Conservation (phyloP, 305 asterid species). For the Salvia sclarea region DNA sequence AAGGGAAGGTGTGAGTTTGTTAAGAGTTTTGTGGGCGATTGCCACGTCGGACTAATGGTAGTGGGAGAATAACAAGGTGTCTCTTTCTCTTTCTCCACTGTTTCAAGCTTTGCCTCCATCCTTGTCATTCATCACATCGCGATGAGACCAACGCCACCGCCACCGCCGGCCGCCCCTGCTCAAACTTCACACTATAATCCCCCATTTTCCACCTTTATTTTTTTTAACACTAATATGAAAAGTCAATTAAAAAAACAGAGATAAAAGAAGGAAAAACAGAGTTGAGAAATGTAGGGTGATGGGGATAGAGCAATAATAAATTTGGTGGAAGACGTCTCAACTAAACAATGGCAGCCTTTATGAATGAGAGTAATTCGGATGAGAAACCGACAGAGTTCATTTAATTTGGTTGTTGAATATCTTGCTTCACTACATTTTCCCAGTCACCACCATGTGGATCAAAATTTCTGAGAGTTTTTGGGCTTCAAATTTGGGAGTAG, state of each 20-base stretch:
- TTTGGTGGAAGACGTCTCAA: slow-evolving; percentile 27
- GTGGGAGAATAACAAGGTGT: background rate
- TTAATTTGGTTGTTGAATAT: slow-evolving; percentile 38
- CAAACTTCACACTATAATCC: slow-evolving; percentile 61
- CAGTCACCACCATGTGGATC: slow-evolving; percentile 17
- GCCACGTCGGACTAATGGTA: background rate
- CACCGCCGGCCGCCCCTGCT: slow-evolving; percentile 51
- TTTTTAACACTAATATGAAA: no score
- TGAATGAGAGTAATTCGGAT: slow-evolving; percentile 41
- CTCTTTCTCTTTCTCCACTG: background rate
- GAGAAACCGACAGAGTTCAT: slow-evolving; percentile 38
- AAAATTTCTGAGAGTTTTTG: background rate
- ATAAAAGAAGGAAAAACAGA: background rate
- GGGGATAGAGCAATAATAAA: slow-evolving; percentile 32
- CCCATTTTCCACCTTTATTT: slow-evolving; percentile 35
- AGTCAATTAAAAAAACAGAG: no score
- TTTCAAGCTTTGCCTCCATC: background rate
- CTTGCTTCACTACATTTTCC: background rate
- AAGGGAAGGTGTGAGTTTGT: background rate
- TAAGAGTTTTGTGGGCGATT: background rate
- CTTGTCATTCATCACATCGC: background rate
- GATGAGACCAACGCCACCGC: slow-evolving; percentile 35
- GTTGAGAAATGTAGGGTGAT: background rate
- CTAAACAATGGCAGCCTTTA: slow-evolving; percentile 43
- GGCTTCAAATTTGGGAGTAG: no score